phyloP scores from a whole-genome alignment of 805 yeast species.

The Teunomyces kruisii region DNA sequence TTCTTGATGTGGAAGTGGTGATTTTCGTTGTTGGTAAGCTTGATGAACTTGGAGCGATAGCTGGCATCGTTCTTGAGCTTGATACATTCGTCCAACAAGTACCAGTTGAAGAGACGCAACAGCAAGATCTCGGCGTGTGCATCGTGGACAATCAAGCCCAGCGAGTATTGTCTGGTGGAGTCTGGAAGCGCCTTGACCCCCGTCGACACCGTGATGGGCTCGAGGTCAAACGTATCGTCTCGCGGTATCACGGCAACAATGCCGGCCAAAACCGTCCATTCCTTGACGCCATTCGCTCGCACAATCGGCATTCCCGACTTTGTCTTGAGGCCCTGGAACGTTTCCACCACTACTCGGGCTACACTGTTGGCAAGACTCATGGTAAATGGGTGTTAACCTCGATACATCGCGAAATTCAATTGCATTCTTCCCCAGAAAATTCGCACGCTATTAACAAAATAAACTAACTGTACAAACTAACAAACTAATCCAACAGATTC shows the following conservation, averaged over 20 bases:
- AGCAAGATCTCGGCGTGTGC: constrained; percentile 86
- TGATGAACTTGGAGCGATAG: not conserved
- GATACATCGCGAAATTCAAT: not conserved
- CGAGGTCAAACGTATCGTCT: constrained; percentile 9
- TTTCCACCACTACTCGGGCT: constrained; percentile 17
- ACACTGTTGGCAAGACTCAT: constrained; percentile 3
- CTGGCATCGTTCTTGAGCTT: constrained; percentile 7
- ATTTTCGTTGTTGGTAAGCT: not conserved
- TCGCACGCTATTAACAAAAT: not conserved
- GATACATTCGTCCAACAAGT: constrained; percentile 49
- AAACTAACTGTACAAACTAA: no score
- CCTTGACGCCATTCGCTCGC: constrained; percentile 63
- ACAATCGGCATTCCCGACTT: constrained; percentile 56
- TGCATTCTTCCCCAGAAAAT: not conserved
- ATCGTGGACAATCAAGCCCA: constrained; percentile 77
- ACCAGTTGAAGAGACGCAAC: constrained; percentile 66
- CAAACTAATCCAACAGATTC: no score
- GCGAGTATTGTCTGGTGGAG: constrained; percentile 35
- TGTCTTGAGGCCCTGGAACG: constrained; percentile 28
- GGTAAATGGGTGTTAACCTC: not conserved
- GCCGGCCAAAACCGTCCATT: constrained; percentile 86
- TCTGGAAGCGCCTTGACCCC: constrained; percentile 83
- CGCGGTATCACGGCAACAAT: constrained; percentile 47
- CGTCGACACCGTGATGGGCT: constrained; percentile 58
- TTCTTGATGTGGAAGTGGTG: constrained; percentile 30